Evolutionary conservation across 1,139 yeast species (phyloP).

Genomic region (Insectozyma bohioensis): DNA sequence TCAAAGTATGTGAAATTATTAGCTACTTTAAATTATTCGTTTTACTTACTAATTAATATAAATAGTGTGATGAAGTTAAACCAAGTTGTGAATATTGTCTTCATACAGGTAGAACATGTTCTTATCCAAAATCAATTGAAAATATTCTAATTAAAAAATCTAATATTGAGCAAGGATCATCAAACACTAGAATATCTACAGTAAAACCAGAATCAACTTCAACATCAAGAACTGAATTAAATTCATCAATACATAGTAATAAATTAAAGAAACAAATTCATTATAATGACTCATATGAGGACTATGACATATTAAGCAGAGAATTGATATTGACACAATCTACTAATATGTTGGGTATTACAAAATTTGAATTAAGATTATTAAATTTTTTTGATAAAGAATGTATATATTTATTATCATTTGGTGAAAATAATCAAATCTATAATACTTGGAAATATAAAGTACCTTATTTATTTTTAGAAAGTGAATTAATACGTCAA

Average conservation of each 20-base stretch:
- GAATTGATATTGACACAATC: constrained; percentile 15
- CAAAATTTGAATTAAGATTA: constrained; percentile 31
- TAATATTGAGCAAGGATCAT: not conserved
- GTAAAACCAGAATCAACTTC: not conserved
- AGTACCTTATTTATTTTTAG: constrained; percentile 26
- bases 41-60: constrained; percentile 2
- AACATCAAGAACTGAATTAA: no score
- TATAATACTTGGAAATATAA: constrained; percentile 26
- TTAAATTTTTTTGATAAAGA: constrained; percentile 28
- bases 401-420: constrained; percentile 24
- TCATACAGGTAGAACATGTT: constrained; percentile 31
- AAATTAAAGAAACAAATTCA: not conserved
- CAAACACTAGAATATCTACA: not conserved
- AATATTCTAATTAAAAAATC: not conserved
- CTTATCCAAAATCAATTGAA: constrained; percentile 18
- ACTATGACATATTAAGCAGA: constrained; percentile 5
- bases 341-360: constrained; percentile 21
- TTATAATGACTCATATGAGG: not conserved
- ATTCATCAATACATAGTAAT: no score
- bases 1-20: constrained; percentile 18
- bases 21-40: not conserved
- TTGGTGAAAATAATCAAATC: constrained; percentile 18
- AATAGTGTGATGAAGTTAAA: constrained; percentile 30
- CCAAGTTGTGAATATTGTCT: constrained; percentile 41
- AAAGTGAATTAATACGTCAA: constrained; percentile 22